Percentiles rank a stretch among this genome's conserved stretches.
These are phyloP conservation scores for Pleoardoris graminearum DNA, from an alignment of 2,329 filamentous ascomycete genomes.

Conservation along the genomic window DNA sequence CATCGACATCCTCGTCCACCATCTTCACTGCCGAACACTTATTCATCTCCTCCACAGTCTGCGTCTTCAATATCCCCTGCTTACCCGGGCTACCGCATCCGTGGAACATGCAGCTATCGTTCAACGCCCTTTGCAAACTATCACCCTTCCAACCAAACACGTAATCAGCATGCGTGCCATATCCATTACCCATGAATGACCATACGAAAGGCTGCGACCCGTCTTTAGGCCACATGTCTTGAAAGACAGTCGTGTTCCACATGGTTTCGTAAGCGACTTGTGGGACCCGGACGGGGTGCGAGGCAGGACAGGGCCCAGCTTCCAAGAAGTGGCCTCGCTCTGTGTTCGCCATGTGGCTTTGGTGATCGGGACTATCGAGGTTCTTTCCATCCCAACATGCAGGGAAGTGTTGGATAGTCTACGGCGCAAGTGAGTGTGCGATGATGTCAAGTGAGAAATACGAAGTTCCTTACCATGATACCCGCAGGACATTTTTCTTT, in stretches of 20 bases:
- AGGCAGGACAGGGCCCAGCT: slow-evolving; percentile 19
- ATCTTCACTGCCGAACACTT: slow-evolving; percentile 18
- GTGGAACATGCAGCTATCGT: slow-evolving; percentile 30
- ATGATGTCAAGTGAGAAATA: too few relatives aligned
- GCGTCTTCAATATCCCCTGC: slow-evolving; percentile 23
- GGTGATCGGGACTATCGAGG: slow-evolving; percentile 57
- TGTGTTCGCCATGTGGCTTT: slow-evolving; percentile 46
- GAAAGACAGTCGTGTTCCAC: slow-evolving; percentile 28
- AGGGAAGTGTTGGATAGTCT: slow-evolving; percentile 18
- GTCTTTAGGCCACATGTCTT: slow-evolving; percentile 26
- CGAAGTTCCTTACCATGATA: slow-evolving; percentile 8
- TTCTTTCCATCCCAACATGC: slow-evolving; percentile 52
- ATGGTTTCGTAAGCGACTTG: slow-evolving; percentile 26
- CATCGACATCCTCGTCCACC: slow-evolving; percentile 22
- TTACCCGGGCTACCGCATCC: slow-evolving; percentile 22
- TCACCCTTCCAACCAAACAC: slow-evolving; percentile 24
- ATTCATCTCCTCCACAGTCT: slow-evolving; percentile 25
- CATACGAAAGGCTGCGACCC: slow-evolving; percentile 23
- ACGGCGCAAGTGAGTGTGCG: too few relatives aligned
- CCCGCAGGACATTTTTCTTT: slow-evolving; percentile 4
- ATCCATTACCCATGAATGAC: slow-evolving; percentile 14
- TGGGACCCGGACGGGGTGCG: slow-evolving; percentile 25
- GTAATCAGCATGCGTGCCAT: slow-evolving; percentile 21
- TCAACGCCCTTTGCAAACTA: slow-evolving; percentile 21
- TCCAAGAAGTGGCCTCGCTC: slow-evolving; percentile 20